These are phyloP conservation scores for Podila minutissima DNA, from an alignment of 192 early-diverging fungal genomes.

Conservation along the genomic window DNA sequence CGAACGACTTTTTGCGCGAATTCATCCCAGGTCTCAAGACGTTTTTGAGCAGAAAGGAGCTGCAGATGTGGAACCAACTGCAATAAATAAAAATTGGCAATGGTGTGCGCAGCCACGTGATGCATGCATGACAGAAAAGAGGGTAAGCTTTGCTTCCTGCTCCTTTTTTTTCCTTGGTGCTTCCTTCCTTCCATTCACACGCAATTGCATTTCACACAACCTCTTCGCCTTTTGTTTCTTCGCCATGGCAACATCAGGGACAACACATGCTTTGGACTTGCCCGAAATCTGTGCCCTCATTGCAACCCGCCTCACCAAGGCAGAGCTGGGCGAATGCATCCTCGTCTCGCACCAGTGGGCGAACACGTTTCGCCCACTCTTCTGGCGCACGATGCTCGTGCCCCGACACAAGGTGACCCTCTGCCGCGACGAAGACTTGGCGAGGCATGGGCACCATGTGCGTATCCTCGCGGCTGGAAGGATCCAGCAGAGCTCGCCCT, in stretches of 20 bases:
- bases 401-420: constrained; percentile 1
- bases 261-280: constrained; percentile 22
- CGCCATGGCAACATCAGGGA: no score
- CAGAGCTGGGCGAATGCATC: constrained; percentile 25
- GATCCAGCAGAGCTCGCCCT: constrained; percentile 25
- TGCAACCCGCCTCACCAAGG: constrained; percentile 6
- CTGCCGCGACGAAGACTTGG: neutral
- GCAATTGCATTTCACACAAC: no score
- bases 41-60: neutral
- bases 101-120: no score
- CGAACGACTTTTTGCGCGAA: constrained; percentile 8
- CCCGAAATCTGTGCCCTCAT: constrained; percentile 23
- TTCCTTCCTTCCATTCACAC: no score
- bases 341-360: constrained; percentile 23
- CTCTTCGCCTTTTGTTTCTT: no score
- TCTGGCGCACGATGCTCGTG: constrained; percentile 17
- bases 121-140: no score
- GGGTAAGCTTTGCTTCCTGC: no score
- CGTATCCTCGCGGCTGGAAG: constrained; percentile 11
- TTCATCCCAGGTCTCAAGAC: neutral
- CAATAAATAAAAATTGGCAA: neutral
- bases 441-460: constrained; percentile 12
- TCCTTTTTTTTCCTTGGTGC: no score
- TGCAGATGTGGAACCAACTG: neutral
- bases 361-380: constrained; percentile 10